Percentiles rank a stretch among this genome's conserved stretches.
Evolutionary conservation across 805 yeast genomes (phyloP).

Genomic region (Isabelozyma rhagii): DNA sequence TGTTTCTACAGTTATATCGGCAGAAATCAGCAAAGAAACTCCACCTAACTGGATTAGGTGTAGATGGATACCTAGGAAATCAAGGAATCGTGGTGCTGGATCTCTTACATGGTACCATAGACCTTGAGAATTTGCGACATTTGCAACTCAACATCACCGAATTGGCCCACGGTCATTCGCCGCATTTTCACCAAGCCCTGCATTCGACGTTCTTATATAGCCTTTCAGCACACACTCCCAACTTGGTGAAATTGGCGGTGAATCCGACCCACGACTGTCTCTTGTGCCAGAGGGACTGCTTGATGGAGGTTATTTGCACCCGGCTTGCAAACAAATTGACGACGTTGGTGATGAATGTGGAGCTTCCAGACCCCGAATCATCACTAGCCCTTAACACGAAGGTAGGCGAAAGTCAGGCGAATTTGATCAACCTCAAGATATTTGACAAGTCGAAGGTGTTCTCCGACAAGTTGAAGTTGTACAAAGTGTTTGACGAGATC

Average conservation of each 20-base stretch:
- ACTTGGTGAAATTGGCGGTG: constrained; percentile 5
- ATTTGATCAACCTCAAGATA: constrained; percentile 7
- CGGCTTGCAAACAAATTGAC: constrained; percentile 8
- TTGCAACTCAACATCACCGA: constrained; percentile 17
- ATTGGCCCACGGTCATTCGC: constrained; percentile 14
- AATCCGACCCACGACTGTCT: constrained; percentile 19
- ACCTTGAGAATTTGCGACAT: constrained; percentile 8
- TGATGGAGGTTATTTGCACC: constrained; percentile 2
- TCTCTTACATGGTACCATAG: constrained; percentile 8
- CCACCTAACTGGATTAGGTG: constrained; percentile 7
- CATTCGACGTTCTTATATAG: constrained; percentile 8
- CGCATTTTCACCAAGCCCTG: constrained; percentile 8
- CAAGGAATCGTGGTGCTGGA: constrained; percentile 7
- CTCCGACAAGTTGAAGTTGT: constrained; percentile 9
- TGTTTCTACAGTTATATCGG: constrained; percentile 11
- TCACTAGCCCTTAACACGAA: constrained; percentile 5
- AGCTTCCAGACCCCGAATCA: constrained; percentile 7
- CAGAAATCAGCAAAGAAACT: constrained; percentile 1
- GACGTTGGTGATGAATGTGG: constrained; percentile 9
- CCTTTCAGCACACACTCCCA: constrained; percentile 7
- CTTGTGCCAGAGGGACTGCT: constrained; percentile 12
- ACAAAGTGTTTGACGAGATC: constrained; percentile 3
- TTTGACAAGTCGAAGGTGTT: constrained; percentile 15
- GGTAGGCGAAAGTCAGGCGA: constrained; percentile 7
- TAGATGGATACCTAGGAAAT: constrained; percentile 21